Evolutionary conservation across 805 yeast genomes (phyloP), one percentile per base, ranked within the genome.

Genomic region (Saturnispora mendoncae): DNA sequence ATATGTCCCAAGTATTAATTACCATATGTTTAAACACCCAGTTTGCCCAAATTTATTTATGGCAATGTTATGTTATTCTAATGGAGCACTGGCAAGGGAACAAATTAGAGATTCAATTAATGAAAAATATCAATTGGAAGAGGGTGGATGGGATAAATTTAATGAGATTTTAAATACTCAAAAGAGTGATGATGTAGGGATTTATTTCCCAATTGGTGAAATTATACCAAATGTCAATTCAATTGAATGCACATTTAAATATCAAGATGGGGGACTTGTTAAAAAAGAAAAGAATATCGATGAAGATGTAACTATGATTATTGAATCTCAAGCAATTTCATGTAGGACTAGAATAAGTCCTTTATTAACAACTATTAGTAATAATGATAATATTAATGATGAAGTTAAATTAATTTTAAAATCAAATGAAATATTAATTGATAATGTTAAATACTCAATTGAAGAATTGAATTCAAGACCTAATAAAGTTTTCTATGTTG

Each of bases 61-160:
- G 96, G 95, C 94, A 18, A 87, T 87, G 97, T 75, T 88, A 41
- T 87, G 97, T 58, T 87, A 87, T 59, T 83, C 94, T 55, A 87
- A 87, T 57, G 96, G 97, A 0, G 74, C 95, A 0, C 64, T 87
- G 37, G 95, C 96, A 0, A 68, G 97, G 48, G 95, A 87, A 53
- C 68, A 70, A 43, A 68, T 86, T 9, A 68, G 92, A 38, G 80
- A 86, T 58, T 66, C 63, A 19, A 46, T 85, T 24, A 82, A 81
- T 53, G 58, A 61, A 30, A 65, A 70, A 50, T 62, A 65, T 42
- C 7, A 39, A 10, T 27, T 20, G 12, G 13, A 14, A 19, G 24
- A 32, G 12, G 48, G 50, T 5, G 63, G 67, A n/a, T 82, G 90
- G 90, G 65, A 67, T 36, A 61, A 68, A 46, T 83, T 83, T 51